Percentiles rank a stretch among this genome's conserved stretches.
These are phyloP conservation scores for Craspedostauros australis DNA, from an alignment of 108 stramenopile species.

Conservation along the genomic window DNA sequence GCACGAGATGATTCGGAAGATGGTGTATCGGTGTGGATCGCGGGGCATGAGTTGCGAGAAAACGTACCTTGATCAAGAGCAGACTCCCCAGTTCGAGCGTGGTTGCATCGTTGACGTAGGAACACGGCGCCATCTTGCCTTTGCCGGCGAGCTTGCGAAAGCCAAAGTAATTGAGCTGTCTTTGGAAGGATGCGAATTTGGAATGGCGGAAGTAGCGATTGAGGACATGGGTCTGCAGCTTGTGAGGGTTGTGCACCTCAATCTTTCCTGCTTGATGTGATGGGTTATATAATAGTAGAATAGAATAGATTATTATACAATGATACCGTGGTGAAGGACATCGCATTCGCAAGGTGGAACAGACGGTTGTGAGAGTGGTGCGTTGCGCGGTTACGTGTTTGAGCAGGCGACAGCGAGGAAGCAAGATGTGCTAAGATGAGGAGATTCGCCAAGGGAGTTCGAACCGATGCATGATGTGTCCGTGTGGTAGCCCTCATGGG, in stretches of 20 bases:
- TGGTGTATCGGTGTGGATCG: not conserved
- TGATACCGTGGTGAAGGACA: too few relatives aligned
- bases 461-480: not conserved
- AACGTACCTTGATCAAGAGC: slow-evolving; percentile 66
- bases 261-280: slow-evolving; percentile 44
- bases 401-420: too few relatives aligned
- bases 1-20: not conserved
- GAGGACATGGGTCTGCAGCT: slow-evolving; percentile 66
- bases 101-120: slow-evolving; percentile 80
- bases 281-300: too few relatives aligned
- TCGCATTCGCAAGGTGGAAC: too few relatives aligned
- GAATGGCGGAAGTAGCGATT: slow-evolving; percentile 82
- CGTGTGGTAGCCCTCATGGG: too few relatives aligned
- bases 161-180: slow-evolving; percentile 89
- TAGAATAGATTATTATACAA: too few relatives aligned
- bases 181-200: slow-evolving; percentile 84
- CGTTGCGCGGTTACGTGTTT: too few relatives aligned
- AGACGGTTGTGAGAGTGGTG: too few relatives aligned
- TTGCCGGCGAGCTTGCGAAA: slow-evolving; percentile 88
- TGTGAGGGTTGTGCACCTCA: slow-evolving; percentile 72
- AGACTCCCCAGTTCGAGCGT: slow-evolving; percentile 65
- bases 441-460: too few relatives aligned
- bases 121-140: slow-evolving; percentile 89
- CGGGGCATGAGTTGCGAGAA: too few relatives aligned
- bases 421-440: too few relatives aligned